phyloP scores from a whole-genome alignment of 179 eudicot species.

The Silene noctiflora region DNA sequence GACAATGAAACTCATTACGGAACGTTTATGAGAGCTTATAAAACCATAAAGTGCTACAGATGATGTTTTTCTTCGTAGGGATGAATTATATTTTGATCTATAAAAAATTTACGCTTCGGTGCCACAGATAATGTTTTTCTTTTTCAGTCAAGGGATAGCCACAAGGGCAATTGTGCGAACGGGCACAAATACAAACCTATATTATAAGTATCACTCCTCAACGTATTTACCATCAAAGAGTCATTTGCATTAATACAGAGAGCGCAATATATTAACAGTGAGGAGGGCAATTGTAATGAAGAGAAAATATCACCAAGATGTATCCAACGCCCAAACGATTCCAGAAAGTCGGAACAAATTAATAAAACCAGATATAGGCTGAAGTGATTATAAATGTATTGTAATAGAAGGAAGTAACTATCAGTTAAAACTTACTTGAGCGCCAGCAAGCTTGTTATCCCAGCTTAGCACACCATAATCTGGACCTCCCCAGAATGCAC shows the following conservation, averaged over 20 bases:
- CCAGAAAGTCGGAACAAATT: neutral
- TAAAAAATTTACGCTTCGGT: too few species aligned
- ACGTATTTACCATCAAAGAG: too few species aligned
- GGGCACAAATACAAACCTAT: neutral
- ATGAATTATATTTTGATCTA: neutral
- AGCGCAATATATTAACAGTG: too few species aligned
- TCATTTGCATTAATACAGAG: too few species aligned
- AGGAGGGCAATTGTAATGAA: neutral
- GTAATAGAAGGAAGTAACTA: constrained; percentile 2
- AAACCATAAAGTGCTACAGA: neutral
- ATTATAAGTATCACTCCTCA: too few species aligned
- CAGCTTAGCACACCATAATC: constrained; percentile 87
- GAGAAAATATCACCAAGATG: neutral
- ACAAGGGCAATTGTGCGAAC: too few species aligned
- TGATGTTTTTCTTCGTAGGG: too few species aligned
- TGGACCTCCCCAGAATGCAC: constrained; percentile 82
- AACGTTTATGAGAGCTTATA: neutral
- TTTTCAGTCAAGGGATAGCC: neutral
- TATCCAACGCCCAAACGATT: neutral
- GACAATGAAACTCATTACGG: neutral
- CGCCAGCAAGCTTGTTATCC: constrained; percentile 95
- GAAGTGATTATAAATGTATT: too few species aligned
- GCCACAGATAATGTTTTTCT: too few species aligned
- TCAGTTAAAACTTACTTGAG: constrained; percentile 55
- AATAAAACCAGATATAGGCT: neutral